Evolutionary conservation across 83 land plant species (phyloP).

Genomic region (Picea abies): DNA sequence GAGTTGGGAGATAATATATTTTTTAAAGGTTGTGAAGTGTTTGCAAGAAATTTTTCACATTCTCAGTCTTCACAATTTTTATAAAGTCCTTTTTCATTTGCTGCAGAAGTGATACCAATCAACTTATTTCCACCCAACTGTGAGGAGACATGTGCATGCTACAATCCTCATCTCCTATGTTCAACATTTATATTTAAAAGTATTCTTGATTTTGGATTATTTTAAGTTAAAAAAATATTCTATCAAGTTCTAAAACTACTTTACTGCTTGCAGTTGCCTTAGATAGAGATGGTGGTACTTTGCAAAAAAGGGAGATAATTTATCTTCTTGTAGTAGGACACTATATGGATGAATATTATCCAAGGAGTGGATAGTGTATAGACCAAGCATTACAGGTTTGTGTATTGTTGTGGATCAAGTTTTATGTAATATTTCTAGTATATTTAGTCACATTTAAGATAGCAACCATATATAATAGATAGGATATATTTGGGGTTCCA

Average conservation of each 20-base stretch:
- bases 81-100: not conserved
- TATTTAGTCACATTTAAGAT: not conserved
- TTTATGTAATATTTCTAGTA: not conserved
- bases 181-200: no score
- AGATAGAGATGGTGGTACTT: slow-evolving; percentile 28
- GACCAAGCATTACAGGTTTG: slow-evolving; percentile 80
- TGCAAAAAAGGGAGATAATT: no score
- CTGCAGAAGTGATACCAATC: not conserved
- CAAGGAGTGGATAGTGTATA: slow-evolving; percentile 66
- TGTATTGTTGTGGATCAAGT: slow-evolving; percentile 1
- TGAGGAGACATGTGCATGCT: no score
- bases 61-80: no score
- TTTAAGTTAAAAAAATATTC: not conserved
- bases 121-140: not conserved
- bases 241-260: not conserved
- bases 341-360: slow-evolving; percentile 73
- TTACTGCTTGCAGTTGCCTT: slow-evolving; percentile 59
- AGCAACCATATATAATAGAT: not conserved
- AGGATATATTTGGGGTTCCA: no score
- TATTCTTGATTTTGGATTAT: not conserved
- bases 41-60: no score
- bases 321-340: slow-evolving; percentile 90
- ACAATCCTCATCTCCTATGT: no score
- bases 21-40: no score
- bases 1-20: no score